Percentiles rank a stretch among this genome's conserved stretches.
These are phyloP conservation scores for Rubroboletus pulcherrimus DNA, from an alignment of 768 basidiomycete species.

Conservation along the genomic window DNA sequence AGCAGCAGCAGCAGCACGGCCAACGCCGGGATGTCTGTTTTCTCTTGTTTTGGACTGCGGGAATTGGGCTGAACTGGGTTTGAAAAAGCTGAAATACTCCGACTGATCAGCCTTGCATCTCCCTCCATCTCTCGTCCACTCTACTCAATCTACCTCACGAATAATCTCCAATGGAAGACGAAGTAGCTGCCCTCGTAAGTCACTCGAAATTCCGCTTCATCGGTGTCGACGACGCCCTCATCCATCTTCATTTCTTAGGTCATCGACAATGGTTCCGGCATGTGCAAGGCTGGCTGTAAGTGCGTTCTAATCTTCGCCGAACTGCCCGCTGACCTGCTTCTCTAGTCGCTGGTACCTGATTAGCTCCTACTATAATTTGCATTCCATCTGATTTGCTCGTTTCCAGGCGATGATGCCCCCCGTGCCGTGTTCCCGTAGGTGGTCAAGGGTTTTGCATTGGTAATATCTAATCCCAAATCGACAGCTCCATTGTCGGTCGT, in stretches of 20 bases:
- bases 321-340: constrained; percentile 20
- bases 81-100: constrained; percentile 27
- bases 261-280: constrained; percentile 94
- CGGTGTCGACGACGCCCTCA: constrained; percentile 1
- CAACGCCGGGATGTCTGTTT: constrained; percentile 10
- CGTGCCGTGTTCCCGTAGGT: constrained; percentile 95
- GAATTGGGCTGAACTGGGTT: constrained; percentile 12
- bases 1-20: background rate
- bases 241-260: constrained; percentile 43
- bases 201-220: background rate
- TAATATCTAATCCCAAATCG: constrained; percentile 11
- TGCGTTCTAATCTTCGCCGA: constrained; percentile 24
- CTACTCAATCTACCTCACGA: constrained; percentile 22
- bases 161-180: constrained; percentile 53
- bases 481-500: constrained; percentile 88
- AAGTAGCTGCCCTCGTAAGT: constrained; percentile 55
- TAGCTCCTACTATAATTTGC: background rate
- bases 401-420: constrained; percentile 80
- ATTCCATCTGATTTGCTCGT: constrained; percentile 7
- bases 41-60: constrained; percentile 17
- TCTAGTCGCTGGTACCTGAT: constrained; percentile 58
- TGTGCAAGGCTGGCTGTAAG: constrained; percentile 99
- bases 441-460: constrained; percentile 4
- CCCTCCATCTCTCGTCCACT: constrained; percentile 17
- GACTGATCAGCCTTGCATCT: constrained; percentile 21